Evolutionary conservation across 2,329 filamentous ascomycete species (phyloP), one percentile per base, ranked within the genome.

Genomic region (Colletotrichum cordylinicola): DNA sequence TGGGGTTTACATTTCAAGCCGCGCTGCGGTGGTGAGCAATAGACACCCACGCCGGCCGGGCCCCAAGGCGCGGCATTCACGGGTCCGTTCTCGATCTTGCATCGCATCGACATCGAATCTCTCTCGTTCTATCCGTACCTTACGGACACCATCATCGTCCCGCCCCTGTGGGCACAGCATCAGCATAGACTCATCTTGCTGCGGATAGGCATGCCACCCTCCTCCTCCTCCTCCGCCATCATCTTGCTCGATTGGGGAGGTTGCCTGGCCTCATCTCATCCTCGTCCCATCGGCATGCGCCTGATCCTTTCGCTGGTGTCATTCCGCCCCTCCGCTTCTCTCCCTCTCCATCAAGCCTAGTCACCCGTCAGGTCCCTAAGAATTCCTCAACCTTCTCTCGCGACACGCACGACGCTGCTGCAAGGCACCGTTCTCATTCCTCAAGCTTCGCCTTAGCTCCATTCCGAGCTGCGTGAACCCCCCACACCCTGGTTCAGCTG

Each of bases 131-230:
- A 18, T 13, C n/a, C n/a, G 27, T 18, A 58, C 24, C 24, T 24
- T 33, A 24, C 24, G 16, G 27, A 6, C 16, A 15, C n/a, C 58
- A 55, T 18, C 27, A 60, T 60, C 56, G 2, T 29, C 24, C 29
- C 56, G 24, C n/a, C 52, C 52, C 52, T 9, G 24, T 27, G n/a
- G 24, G 2, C n/a, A 21, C 6, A 21, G 24, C 10, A n/a, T 61
- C 58, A 61, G 24, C 29, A 5, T 35, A 33, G 31, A 31, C n/a
- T 65, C 61, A 65, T 60, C 66, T 61, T 31, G 24, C 39, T 35
- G 24, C 72, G 39, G 69, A 72, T 68, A 75, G 48, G 73, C 48
- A 72, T 75, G 67, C 72, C 31, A 72, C 73, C 31, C 52, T 56
- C 21, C 24, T 52, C 48, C 8, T 21, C 8, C 2, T 8, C 55